Percentiles rank a stretch among this genome's conserved stretches.
Conservation (phyloP, 106 monocot genomes). For the Allium sativum region DNA sequence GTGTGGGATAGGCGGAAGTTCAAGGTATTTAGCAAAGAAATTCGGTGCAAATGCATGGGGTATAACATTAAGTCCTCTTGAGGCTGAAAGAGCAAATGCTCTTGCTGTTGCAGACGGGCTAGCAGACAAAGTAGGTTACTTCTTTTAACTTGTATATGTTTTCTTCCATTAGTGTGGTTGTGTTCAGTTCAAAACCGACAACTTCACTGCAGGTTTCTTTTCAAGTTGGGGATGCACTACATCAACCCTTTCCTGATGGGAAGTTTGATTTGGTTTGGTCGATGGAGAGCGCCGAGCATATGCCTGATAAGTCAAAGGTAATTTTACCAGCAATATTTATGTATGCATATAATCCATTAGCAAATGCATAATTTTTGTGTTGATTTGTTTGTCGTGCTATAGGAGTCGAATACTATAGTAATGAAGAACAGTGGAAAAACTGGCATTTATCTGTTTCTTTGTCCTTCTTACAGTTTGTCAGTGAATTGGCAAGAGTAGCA, state of each 20-base stretch:
- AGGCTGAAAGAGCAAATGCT: slow-evolving; percentile 54
- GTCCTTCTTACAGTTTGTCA: slow-evolving; percentile 57
- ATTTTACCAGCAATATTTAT: background rate
- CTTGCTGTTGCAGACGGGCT: slow-evolving; percentile 51
- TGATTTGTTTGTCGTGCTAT: background rate
- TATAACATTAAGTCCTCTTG: slow-evolving; percentile 83
- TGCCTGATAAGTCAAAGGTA: slow-evolving; percentile 79
- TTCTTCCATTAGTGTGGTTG: background rate
- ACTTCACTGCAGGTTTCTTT: slow-evolving; percentile 38
- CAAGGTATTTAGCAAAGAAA: slow-evolving; percentile 71
- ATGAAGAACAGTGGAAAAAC: too few relatives aligned
- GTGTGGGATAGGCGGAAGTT: slow-evolving; percentile 86
- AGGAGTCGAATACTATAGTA: too few relatives aligned
- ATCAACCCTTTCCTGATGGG: slow-evolving; percentile 79
- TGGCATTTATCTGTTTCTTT: background rate
- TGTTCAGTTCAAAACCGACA: too few relatives aligned
- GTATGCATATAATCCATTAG: background rate
- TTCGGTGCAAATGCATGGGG: slow-evolving; percentile 53
- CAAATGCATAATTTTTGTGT: background rate
- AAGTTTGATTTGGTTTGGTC: slow-evolving; percentile 86
- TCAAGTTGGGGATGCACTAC: slow-evolving; percentile 77
- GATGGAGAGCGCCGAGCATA: slow-evolving; percentile 88
- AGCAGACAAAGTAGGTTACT: slow-evolving; percentile 24
- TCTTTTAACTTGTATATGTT: background rate
- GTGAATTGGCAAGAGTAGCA: slow-evolving; percentile 76